phyloP scores from a whole-genome alignment of 2,329 filamentous ascomycete species.

The Penicillium janthinellum region DNA sequence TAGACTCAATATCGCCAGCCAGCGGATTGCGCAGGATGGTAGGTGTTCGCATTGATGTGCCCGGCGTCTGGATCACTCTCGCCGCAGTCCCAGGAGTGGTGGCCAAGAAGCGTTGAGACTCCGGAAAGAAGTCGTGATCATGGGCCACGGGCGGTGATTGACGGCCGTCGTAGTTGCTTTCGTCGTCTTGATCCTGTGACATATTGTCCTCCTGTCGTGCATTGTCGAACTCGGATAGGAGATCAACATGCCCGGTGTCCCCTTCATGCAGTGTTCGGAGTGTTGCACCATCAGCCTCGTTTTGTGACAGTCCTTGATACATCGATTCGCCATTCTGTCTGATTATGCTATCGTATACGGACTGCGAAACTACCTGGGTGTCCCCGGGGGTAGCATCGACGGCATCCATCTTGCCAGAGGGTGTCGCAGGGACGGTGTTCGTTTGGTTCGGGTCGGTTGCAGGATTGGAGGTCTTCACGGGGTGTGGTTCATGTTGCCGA shows the following conservation, averaged over 20 bases:
- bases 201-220: conserved; percentile 24
- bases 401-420: conserved; percentile 36
- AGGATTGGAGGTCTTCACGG: conserved; percentile 15
- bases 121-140: conserved; percentile 46
- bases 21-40: conserved; percentile 48
- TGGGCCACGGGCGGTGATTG: conserved; percentile 43
- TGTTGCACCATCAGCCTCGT: conserved; percentile 36
- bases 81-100: conserved; percentile 45
- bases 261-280: conserved; percentile 44
- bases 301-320: conserved; percentile 25
- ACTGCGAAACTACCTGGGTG: conserved; percentile 50
- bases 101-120: conserved; percentile 50
- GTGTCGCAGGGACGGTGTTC: conserved; percentile 24
- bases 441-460: conserved; percentile 20
- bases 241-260: conserved; percentile 47
- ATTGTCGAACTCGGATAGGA: conserved; percentile 43
- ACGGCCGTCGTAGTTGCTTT: conserved; percentile 33
- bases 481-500: conserved; percentile 24
- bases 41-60: conserved; percentile 39
- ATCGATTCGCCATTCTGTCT: conserved; percentile 38
- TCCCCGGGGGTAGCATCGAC: conserved; percentile 41
- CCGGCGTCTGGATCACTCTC: conserved; percentile 36
- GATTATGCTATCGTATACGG: conserved; percentile 46
- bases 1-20: conserved; percentile 37
- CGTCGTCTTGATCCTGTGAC: conserved; percentile 56